Base-by-base conservation (phyloP, 75 land plant genomes). In the Sequoia sempervirens region DNA sequence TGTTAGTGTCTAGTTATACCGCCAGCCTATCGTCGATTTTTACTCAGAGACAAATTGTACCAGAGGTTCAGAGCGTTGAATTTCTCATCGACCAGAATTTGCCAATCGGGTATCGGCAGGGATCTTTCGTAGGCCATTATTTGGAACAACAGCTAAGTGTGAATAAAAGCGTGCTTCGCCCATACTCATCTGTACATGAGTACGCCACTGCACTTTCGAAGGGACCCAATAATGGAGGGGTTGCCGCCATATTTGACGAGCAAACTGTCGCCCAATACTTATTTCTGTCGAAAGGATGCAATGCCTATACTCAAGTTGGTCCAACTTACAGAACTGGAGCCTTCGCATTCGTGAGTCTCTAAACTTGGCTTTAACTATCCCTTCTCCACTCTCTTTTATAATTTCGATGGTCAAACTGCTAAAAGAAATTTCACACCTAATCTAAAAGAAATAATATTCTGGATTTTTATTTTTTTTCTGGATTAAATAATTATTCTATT, bases 191-290 rank as follows among this genome's bases (percentile, higher is more conserved):
- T 14, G 41, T 85, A 0, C 72, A 89, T 20, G 87, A 83, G 2
- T 87, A 89, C 41, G 89, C 88, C 32, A 61, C 20, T 15, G 90
- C 89, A 14, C 85, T 89, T 46, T 34, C 47, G 23, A 89, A 82
- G 7, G 91, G 92, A 0, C 80, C 83, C 32, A 43, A 83, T 4
- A 17, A 61, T 41, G 86, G 86, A 37, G 87, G 86, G 82, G 69
- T 73, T 50, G 92, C 90, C 52, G 92, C 90, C 17, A 83, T 89
- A 20, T 83, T 91, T 28, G 84, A 82, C 18, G 80, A 78, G 46
- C 41, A 84, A n/a, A 85, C 86, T 30, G 84, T 85, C 0, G 53
- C 53, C 15, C 53, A 50, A 50, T 1, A 50, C 53, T 13, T 50
- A 50, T 50, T 13, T 50, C 53, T 50, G 14, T 2, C 53, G 2